Conservation (phyloP, 2,329 filamentous ascomycete species). For the Coniochaeta sp. region DNA sequence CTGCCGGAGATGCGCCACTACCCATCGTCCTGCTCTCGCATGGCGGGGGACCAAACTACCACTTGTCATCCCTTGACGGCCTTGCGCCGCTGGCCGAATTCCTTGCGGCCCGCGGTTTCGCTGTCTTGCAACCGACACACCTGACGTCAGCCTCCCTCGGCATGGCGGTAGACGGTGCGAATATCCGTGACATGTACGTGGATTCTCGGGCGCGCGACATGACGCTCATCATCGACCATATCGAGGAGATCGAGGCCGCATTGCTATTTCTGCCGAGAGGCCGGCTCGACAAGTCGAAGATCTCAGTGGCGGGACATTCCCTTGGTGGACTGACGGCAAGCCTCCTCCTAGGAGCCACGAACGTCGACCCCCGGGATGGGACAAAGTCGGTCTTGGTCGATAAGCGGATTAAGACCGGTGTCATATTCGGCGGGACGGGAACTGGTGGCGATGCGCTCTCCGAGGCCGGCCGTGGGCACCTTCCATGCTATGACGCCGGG, state of each 20-base stretch:
- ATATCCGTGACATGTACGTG: slow-evolving; percentile 19
- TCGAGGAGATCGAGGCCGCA: slow-evolving; percentile 26
- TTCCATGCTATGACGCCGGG: slow-evolving; percentile 24
- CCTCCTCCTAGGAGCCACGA: slow-evolving; percentile 26
- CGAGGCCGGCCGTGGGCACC: slow-evolving; percentile 17
- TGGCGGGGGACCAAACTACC: slow-evolving; percentile 28
- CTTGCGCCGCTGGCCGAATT: slow-evolving; percentile 33
- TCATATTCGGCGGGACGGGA: slow-evolving; percentile 25
- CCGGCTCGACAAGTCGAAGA: slow-evolving; percentile 23
- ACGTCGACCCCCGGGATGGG: slow-evolving; percentile 23
- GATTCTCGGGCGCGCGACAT: slow-evolving; percentile 27
- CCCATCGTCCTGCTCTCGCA: slow-evolving; percentile 34
- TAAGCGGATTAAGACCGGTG: slow-evolving; percentile 27
- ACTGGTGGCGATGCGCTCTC: slow-evolving; percentile 22
- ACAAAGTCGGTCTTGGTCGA: slow-evolving; percentile 16
- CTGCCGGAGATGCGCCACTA: slow-evolving; percentile 18
- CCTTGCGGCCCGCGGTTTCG: slow-evolving; percentile 33
- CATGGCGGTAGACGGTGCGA: slow-evolving; percentile 9
- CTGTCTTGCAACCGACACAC: slow-evolving; percentile 35
- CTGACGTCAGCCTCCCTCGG: slow-evolving; percentile 25
- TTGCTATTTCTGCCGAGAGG: slow-evolving; percentile 22
- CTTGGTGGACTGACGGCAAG: slow-evolving; percentile 26
- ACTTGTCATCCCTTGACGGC: slow-evolving; percentile 33
- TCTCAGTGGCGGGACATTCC: slow-evolving; percentile 32
- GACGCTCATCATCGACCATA: slow-evolving; percentile 26